Conservation (phyloP, 495 filamentous ascomycete genomes). For the Paragyromitra xinjiangensis region DNA sequence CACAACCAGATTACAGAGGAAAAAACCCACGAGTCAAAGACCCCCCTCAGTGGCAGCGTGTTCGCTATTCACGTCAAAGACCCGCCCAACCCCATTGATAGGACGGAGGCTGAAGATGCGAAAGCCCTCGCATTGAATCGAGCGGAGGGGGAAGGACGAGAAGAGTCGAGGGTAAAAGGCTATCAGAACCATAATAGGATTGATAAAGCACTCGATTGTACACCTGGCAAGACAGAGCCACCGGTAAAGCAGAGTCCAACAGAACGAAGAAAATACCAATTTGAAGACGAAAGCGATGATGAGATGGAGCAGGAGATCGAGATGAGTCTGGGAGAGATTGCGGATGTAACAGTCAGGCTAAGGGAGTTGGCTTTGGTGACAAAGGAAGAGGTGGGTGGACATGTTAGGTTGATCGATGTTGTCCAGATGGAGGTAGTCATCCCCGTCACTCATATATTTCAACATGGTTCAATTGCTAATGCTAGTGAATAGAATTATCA, state of each 20-base stretch:
- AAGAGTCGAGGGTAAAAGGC: constrained; percentile 72
- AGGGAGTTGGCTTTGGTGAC: constrained; percentile 74
- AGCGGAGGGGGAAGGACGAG: constrained; percentile 70
- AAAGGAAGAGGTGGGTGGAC: constrained; percentile 75
- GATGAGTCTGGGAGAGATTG: constrained; percentile 67
- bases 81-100: constrained; percentile 71
- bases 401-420: constrained; percentile 77
- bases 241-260: constrained; percentile 63
- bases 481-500: constrained; percentile 28
- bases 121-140: constrained; percentile 70
- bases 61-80: constrained; percentile 80
- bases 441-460: background rate
- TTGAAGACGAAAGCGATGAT: constrained; percentile 79
- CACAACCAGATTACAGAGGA: constrained; percentile 78
- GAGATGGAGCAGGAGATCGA: constrained; percentile 78
- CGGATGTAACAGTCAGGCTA: constrained; percentile 67
- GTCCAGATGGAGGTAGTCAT: constrained; percentile 73
- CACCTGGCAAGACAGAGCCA: constrained; percentile 31
- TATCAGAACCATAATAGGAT: constrained; percentile 68
- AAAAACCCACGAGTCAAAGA: constrained; percentile 78
- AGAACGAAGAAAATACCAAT: constrained; percentile 79
- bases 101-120: constrained; percentile 69
- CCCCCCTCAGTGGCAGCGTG: constrained; percentile 78
- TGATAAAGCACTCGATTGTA: constrained; percentile 68
- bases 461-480: background rate